phyloP scores from a whole-genome alignment of 2,329 filamentous ascomycete species.

The Sporothrix brasiliensis region DNA sequence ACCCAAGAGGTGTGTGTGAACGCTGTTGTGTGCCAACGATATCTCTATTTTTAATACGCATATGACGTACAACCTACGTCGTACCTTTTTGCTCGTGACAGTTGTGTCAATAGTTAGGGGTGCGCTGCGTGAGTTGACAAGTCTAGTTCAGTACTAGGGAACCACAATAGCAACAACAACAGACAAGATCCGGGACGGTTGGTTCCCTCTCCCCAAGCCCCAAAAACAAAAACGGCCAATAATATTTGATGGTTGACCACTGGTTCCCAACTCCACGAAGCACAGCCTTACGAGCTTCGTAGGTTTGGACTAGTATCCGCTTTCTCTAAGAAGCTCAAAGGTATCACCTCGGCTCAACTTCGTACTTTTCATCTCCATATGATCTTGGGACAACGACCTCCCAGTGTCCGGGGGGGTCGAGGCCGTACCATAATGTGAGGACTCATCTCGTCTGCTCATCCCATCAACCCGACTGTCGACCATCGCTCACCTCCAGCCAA shows the following conservation, averaged over 20 bases:
- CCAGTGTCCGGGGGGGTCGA: not conserved
- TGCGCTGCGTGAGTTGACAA: not conserved
- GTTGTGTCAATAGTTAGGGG: not conserved
- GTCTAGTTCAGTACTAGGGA: not conserved
- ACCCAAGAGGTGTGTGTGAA: conserved; percentile 13
- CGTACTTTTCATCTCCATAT: not conserved
- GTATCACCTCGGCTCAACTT: conserved; percentile 17
- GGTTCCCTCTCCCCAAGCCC: too few relatives aligned
- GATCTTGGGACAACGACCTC: not conserved
- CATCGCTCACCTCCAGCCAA: conserved; percentile 10
- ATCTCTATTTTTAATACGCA: not conserved
- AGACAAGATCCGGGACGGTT: not conserved
- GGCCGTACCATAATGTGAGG: not conserved
- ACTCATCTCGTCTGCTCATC: not conserved
- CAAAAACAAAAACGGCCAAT: not conserved
- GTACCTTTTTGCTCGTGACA: conserved; percentile 1
- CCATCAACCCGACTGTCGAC: not conserved
- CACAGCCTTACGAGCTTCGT: conserved; percentile 14
- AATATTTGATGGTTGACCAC: not conserved
- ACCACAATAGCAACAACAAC: not conserved
- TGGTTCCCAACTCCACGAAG: not conserved
- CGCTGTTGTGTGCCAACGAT: not conserved
- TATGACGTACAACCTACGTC: too few relatives aligned
- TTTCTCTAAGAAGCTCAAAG: not conserved
- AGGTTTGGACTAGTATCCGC: not conserved